A percentile compares a stretch with the other conserved stretches of the same genome.
These are phyloP conservation scores for Cladosporium sp. DNA, from an alignment of 2,329 filamentous ascomycete species.

Conservation along the genomic window DNA sequence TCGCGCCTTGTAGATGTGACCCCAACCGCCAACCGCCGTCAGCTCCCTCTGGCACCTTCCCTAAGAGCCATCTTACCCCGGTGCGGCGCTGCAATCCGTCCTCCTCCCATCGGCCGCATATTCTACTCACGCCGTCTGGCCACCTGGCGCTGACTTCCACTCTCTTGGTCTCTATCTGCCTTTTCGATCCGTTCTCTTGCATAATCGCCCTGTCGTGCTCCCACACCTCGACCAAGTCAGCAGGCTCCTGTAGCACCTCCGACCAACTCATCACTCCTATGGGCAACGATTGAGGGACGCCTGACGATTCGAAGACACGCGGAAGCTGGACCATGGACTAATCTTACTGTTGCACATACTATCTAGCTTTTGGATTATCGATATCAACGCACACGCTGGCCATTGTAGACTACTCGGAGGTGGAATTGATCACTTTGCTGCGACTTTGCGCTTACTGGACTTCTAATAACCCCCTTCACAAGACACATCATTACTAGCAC, in stretches of 20 bases:
- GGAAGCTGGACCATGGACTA: constrained; percentile 8
- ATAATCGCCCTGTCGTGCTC: constrained; percentile 11
- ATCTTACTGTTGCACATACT: neutral
- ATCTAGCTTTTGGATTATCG: neutral
- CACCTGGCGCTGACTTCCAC: constrained; percentile 11
- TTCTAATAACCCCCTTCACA: neutral
- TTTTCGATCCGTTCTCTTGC: constrained; percentile 4
- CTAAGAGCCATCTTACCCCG: constrained; percentile 16
- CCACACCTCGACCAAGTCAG: constrained; percentile 12
- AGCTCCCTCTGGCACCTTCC: constrained; percentile 13
- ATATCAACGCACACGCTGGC: neutral
- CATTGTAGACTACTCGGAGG: neutral
- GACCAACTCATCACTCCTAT: neutral
- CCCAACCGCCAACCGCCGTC: constrained; percentile 5
- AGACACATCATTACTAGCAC: neutral
- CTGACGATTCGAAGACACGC: neutral
- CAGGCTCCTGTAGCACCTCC: constrained; percentile 7
- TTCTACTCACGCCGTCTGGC: constrained; percentile 9
- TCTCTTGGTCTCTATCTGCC: constrained; percentile 4
- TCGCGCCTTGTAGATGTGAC: constrained; percentile 10
- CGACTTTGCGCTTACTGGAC: neutral
- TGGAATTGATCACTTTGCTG: neutral
- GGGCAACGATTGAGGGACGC: neutral
- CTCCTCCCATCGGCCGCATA: constrained; percentile 8
- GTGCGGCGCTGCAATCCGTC: constrained; percentile 11